These are phyloP conservation scores for Cladosporium oxysporum DNA, from an alignment of 2,329 filamentous ascomycete genomes.

Conservation along the genomic window DNA sequence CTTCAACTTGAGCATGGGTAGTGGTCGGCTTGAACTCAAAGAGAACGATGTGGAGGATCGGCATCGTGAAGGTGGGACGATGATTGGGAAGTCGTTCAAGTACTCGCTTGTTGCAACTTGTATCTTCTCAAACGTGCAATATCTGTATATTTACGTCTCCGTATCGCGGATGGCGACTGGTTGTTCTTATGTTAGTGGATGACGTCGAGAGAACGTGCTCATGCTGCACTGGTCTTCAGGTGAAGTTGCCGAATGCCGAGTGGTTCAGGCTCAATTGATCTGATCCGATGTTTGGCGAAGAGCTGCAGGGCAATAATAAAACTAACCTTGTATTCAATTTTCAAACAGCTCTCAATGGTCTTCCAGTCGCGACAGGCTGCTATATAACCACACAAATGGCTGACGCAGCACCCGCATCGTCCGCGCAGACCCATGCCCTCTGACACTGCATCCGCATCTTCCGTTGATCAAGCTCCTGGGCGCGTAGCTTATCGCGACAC, in stretches of 20 bases:
- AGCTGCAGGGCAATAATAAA: neutral
- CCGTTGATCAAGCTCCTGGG: neutral
- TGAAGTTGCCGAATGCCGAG: slow-evolving; percentile 3
- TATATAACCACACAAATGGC: neutral
- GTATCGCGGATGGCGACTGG: neutral
- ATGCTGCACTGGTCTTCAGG: neutral
- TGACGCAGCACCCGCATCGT: neutral
- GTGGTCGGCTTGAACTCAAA: slow-evolving; percentile 63
- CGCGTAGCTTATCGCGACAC: neutral
- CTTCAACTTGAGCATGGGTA: slow-evolving; percentile 53
- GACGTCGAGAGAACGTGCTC: slow-evolving; percentile 2
- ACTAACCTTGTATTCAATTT: neutral
- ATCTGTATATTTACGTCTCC: too few species aligned
- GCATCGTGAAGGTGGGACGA: slow-evolving; percentile 47
- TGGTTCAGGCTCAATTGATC: neutral
- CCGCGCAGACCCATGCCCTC: slow-evolving; percentile 2
- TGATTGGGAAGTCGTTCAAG: neutral
- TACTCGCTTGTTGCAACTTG: neutral
- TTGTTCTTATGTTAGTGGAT: neutral
- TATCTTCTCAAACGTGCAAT: neutral
- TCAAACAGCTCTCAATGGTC: neutral
- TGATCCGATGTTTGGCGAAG: neutral
- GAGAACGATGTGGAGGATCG: slow-evolving; percentile 68
- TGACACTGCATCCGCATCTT: neutral
- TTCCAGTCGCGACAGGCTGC: neutral